Base-by-base conservation (phyloP, 768 basidiomycete species). In the Russula virescens region DNA sequence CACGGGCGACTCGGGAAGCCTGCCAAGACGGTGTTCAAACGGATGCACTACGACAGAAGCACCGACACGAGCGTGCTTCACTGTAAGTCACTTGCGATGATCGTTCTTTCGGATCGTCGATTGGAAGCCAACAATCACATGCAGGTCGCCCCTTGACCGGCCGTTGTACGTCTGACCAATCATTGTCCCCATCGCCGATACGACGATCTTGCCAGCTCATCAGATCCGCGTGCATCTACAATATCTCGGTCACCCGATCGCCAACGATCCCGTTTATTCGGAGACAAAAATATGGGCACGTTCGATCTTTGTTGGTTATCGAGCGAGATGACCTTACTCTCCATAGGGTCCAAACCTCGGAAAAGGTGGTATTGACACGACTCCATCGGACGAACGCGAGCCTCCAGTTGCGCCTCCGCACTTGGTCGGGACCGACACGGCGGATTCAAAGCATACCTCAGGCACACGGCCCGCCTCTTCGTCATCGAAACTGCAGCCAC, bases 141-240 rank as follows among this genome's bases (percentile, higher is more conserved):
- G 55, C 68, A 93, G 92, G 92, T 74, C 83, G 81, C 69, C 96
- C 96, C 3, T 75, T 89, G 61, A 99, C 97, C 6, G 96, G 96
- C 52, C 82, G 96, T 66, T 97, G 94, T 96, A 75, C 71, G 92
- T 77, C 56, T n/a, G n/a, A n/a, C n/a, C n/a, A n/a, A 9, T 69
- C 55, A 26, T 40, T 13, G 14, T 43, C 42, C 16, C 14, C 2
- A 16, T 43, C 8, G 42, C 42, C 55, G 9, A 31, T 31, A 23
- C n/a, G 7, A 40, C 35, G 35, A 48, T 19, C 13, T 34, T 26
- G 28, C 21, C 54, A 97, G 94, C 97, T 0, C 97, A 99, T 75
- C 97, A 99, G 74, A 91, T 98, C 61, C 83, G 97, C 54, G 96
- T 99, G 3, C 97, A 99, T 71, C 81, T 99, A 3, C 97, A 98